Evolutionary conservation across 179 eudicot genomes (phyloP).

Genomic region (Corrigiola litoralis): DNA sequence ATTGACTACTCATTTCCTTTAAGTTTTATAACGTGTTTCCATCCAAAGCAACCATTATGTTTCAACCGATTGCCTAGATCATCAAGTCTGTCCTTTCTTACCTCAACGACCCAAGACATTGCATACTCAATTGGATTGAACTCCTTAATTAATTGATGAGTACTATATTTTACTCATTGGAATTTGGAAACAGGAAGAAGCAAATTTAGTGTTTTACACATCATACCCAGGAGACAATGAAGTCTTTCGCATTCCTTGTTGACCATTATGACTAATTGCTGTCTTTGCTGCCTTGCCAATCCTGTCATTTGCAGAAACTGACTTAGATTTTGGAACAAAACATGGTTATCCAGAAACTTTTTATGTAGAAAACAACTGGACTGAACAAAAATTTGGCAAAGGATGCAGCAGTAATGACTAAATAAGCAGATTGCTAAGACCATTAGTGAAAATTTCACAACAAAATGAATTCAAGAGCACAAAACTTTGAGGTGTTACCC

Average conservation of each 20-base stretch:
- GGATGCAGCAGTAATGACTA: neutral
- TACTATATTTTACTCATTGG: neutral
- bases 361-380: neutral
- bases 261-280: conserved; percentile 9
- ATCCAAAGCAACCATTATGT: neutral
- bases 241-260: conserved; percentile 18
- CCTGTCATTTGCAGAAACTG: conserved; percentile 12
- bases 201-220: neutral
- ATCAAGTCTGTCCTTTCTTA: neutral
- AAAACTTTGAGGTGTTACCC: conserved; percentile 32
- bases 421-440: conserved; percentile 2
- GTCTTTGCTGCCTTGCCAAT: conserved; percentile 16
- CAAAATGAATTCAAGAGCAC: neutral
- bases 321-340: neutral
- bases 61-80: neutral
- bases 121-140: neutral
- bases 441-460: neutral
- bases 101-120: neutral
- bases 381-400: neutral
- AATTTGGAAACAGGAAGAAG: neutral
- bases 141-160: neutral
- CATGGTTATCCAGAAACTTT: neutral
- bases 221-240: conserved; percentile 23
- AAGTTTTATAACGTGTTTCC: too few species aligned
- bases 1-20: too few species aligned